Evolutionary conservation across 1,139 yeast species (phyloP), one percentile per base, ranked within the genome.

Genomic region (Magnusiomyces fungicola): DNA sequence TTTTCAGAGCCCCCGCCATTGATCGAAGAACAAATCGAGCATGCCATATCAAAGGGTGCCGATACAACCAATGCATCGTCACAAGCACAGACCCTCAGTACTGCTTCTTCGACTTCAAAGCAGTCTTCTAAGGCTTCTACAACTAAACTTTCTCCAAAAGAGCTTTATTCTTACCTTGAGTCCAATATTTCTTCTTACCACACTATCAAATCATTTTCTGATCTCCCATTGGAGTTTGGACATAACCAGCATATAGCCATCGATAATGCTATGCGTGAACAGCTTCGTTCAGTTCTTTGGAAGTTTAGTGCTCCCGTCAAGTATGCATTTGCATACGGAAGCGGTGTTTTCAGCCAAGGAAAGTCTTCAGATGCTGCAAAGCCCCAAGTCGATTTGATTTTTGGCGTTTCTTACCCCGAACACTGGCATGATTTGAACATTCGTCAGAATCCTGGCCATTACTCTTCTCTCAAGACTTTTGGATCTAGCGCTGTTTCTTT

Each of bases 241-340:
- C 63, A 64, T 16, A 83, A 83, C 65, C 92, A 84, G 60, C 71
- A 75, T 46, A 66, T 81, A 4, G 64, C 69, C 5, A 70, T 78
- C 6, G 77, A 73, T 45, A 63, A 67, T 29, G 74, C 71, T 19
- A 61, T 75, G 54, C 67, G 77, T 40, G 68, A 66, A n/a, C 72
- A 75, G 18, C 69, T 86, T 41, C 67, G 73, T 22, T 66, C 72
- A 1, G 73, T 85, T 3, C 63, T 82, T 22, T 66, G 77, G 63
- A 69, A 75, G 41, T 86, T 87, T 63, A 68, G 77, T 45, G 83
- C 89, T 0, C 89, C 92, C 0, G 76, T 86, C 22, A 70, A 78
- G 50, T 83, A 76, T 58, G 83, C 92, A 0, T 83, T 90, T 65
- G 99, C 97, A 0, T 94, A 94, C 65, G 99, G 99, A 1, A 85